Conservation (phyloP, 2,329 filamentous ascomycete genomes). For the Ceratocystiopsis sp. region DNA sequence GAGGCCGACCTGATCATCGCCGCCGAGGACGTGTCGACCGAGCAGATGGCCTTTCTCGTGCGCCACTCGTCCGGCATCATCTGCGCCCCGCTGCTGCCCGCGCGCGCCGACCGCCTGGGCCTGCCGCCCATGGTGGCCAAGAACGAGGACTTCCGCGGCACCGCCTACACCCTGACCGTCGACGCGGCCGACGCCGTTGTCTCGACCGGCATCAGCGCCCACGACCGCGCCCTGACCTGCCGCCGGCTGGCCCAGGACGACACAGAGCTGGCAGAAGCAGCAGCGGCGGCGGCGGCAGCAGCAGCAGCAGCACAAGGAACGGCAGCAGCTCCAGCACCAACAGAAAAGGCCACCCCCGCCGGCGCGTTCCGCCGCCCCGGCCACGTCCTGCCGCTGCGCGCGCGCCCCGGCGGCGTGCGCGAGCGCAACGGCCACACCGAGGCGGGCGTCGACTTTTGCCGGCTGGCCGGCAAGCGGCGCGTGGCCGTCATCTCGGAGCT, state of each 20-base stretch:
- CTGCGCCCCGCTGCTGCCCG: conserved; percentile 65
- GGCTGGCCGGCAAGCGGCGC: conserved; percentile 58
- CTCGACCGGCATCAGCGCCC: conserved; percentile 79
- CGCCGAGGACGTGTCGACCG: conserved; percentile 63
- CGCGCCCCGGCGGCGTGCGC: conserved; percentile 62
- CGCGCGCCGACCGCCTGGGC: conserved; percentile 50
- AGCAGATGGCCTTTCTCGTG: conserved; percentile 93
- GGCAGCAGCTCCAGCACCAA: neutral
- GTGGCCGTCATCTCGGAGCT: conserved; percentile 83
- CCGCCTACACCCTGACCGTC: conserved; percentile 83
- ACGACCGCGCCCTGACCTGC: conserved; percentile 72
- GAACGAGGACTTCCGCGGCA: conserved; percentile 69
- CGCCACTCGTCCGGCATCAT: conserved; percentile 80
- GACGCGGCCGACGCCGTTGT: conserved; percentile 58
- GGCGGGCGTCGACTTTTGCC: conserved; percentile 79
- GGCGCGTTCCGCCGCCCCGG: conserved; percentile 64
- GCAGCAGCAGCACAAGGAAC: neutral
- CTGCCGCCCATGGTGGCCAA: conserved; percentile 76
- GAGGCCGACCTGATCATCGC: conserved; percentile 97
- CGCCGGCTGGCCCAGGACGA: conserved; percentile 44
- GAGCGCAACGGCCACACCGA: conserved; percentile 79
- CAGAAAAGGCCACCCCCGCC: conserved; percentile 28
- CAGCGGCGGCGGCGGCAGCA: neutral
- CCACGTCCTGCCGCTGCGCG: conserved; percentile 75
- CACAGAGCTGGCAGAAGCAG: conserved; percentile 1